These are phyloP conservation scores for Lasiosphaeria miniovina DNA, from an alignment of 495 filamentous ascomycete genomes.

Conservation along the genomic window DNA sequence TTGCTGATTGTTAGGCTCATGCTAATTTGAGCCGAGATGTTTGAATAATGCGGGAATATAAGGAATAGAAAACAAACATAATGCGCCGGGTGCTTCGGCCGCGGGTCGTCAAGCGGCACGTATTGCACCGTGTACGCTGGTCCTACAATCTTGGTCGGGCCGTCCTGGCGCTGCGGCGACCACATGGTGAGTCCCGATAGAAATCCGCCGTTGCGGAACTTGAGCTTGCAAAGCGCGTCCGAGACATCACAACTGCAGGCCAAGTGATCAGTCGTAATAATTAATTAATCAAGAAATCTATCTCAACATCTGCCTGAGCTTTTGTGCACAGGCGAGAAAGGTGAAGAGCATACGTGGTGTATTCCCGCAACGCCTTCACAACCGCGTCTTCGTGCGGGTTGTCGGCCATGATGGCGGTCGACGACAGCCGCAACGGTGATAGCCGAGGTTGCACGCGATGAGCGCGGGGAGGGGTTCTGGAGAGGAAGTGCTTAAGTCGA, in stretches of 20 bases:
- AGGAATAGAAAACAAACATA: constrained; percentile 39
- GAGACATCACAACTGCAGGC: constrained; percentile 41
- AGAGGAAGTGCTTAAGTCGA: too few species aligned
- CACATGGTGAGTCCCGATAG: constrained; percentile 56
- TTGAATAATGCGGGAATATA: not conserved
- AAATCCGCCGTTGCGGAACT: constrained; percentile 54
- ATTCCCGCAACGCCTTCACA: too few species aligned
- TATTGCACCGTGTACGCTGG: constrained; percentile 58
- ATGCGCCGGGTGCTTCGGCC: constrained; percentile 44
- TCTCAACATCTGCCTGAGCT: not conserved
- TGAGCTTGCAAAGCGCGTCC: constrained; percentile 49
- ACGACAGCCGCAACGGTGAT: too few species aligned
- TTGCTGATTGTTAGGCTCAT: not conserved
- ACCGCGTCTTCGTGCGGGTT: too few species aligned
- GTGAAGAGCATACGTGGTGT: too few species aligned
- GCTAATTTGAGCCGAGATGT: not conserved
- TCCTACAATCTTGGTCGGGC: constrained; percentile 53
- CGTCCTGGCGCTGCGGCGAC: constrained; percentile 51
- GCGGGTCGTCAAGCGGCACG: constrained; percentile 43
- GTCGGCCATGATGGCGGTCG: too few species aligned
- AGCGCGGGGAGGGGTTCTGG: too few species aligned
- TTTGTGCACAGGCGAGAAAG: too few species aligned
- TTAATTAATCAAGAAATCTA: not conserved
- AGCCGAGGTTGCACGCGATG: too few species aligned
- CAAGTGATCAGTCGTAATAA: not conserved